These are phyloP conservation scores for Botryosphaeria dothidea DNA, from an alignment of 2,329 filamentous ascomycete genomes.

Conservation along the genomic window DNA sequence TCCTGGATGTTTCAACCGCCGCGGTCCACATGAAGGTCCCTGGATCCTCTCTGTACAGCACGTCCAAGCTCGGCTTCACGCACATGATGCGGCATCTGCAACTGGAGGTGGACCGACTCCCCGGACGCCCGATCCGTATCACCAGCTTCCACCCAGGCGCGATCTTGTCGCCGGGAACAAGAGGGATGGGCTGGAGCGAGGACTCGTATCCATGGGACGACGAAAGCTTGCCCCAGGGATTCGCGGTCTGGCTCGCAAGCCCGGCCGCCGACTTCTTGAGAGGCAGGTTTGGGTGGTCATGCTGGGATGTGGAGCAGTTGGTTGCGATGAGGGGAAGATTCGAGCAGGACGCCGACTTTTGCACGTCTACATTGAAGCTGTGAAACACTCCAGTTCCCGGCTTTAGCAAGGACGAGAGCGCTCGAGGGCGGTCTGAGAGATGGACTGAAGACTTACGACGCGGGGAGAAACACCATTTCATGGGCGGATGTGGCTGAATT, in stretches of 20 bases:
- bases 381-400: too few species aligned
- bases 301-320: slow-evolving; percentile 36
- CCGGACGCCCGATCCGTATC: not conserved
- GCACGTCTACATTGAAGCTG: not conserved
- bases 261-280: slow-evolving; percentile 26
- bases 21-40: slow-evolving; percentile 5
- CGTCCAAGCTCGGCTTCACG: slow-evolving; percentile 18
- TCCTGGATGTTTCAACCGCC: slow-evolving; percentile 11
- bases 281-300: slow-evolving; percentile 26
- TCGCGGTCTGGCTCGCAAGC: slow-evolving; percentile 36
- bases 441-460: too few species aligned
- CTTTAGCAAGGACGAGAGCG: too few species aligned
- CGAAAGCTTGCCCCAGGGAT: slow-evolving; percentile 18
- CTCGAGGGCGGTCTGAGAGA: too few species aligned
- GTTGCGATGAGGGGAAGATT: not conserved
- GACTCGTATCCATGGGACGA: not conserved
- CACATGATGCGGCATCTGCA: slow-evolving; percentile 18
- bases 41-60: slow-evolving; percentile 15
- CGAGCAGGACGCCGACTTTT: not conserved
- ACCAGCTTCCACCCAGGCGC: slow-evolving; percentile 1
- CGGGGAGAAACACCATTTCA: too few species aligned
- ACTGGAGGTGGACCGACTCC: not conserved
- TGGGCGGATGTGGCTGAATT: too few species aligned
- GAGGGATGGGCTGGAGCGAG: not conserved
- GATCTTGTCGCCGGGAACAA: not conserved